Evolutionary conservation across 768 basidiomycete genomes (phyloP), one percentile per base, ranked within the genome.

Genomic region (Mycena indigotica): DNA sequence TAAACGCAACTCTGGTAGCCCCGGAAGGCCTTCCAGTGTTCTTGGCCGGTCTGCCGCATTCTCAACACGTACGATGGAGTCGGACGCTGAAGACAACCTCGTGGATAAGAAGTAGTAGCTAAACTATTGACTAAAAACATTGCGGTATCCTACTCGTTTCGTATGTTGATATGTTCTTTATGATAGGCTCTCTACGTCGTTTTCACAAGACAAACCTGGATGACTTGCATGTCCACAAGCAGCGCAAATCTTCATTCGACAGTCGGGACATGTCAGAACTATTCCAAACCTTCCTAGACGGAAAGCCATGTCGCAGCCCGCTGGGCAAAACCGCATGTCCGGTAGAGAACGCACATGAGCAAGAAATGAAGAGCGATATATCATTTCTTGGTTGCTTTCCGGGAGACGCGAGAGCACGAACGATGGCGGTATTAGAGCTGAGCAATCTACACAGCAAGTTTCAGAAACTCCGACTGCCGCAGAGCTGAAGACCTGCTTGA

Each of bases 41-140:
- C 66, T 82, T 5, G 80, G 83, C n/a, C 73, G 81, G 60, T 72
- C 76, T 28, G 75, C 79, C 32, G 77, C 80, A 28, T 78, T 86
- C 53, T 86, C 88, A 52, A 81, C 89, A 67, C 81, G 89, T 70
- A 91, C 89, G 49, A 88, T 89, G 86, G 88, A 87, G 39, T 89
- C 88, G 67, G 90, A 92, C 66, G 89, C 89, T 30, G 91, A 93
- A 68, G 91, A 91, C 60, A 83, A 88, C 62, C 74, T 88, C 56
- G 76, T 88, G 24, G 80, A 67, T 10, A 68, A 63, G 58, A 68
- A 68, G 72, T 66, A 72, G 60, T 57, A 73, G 72, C 57, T 72
- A 60, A 65, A 58, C 41, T 38, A n/a, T n/a, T n/a, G n/a, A n/a
- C n/a, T 35, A 17, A 23, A 5, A 15, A 44, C 41, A 44, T 10